phyloP scores from a whole-genome alignment of 1,284 basidiomycete species.

The Violaceomyces palustris region DNA sequence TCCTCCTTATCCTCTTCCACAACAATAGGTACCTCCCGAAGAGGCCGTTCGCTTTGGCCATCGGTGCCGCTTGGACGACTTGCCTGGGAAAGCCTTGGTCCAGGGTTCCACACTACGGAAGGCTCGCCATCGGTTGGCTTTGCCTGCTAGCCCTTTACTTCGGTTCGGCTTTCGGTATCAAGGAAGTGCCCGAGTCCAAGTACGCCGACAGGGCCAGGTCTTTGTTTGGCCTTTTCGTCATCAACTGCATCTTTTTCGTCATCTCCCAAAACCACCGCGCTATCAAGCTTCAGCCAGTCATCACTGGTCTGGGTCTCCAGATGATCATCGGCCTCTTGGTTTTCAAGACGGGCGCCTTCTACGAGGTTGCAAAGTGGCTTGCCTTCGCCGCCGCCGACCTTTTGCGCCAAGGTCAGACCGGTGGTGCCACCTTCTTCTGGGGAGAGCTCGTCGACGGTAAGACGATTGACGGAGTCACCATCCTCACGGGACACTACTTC shows the following conservation, averaged over 20 bases:
- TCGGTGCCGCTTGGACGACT: slow-evolving; percentile 25
- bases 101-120: slow-evolving; percentile 30
- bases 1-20: slow-evolving; percentile 48
- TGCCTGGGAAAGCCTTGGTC: slow-evolving; percentile 28
- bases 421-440: slow-evolving; percentile 48
- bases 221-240: slow-evolving; percentile 38
- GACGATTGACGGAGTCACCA: background rate
- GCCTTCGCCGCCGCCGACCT: slow-evolving; percentile 41
- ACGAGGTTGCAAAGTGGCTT: slow-evolving; percentile 39
- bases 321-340: slow-evolving; percentile 48
- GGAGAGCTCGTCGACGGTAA: slow-evolving; percentile 15
- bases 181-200: slow-evolving; percentile 25
- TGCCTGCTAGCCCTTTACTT: slow-evolving; percentile 37
- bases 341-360: slow-evolving; percentile 46
- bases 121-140: slow-evolving; percentile 34
- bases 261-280: slow-evolving; percentile 27
- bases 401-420: slow-evolving; percentile 35
- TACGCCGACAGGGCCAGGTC: slow-evolving; percentile 37
- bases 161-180: slow-evolving; percentile 42
- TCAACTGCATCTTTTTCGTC: slow-evolving; percentile 37
- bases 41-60: slow-evolving; percentile 29
- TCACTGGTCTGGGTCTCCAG: slow-evolving; percentile 43
- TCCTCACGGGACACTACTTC: slow-evolving; percentile 23
- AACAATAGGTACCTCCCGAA: slow-evolving; percentile 42
- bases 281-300: slow-evolving; percentile 36